Evolutionary conservation across 139 green algal genomes (phyloP).

Genomic region (Chlorella sorokiniana): DNA sequence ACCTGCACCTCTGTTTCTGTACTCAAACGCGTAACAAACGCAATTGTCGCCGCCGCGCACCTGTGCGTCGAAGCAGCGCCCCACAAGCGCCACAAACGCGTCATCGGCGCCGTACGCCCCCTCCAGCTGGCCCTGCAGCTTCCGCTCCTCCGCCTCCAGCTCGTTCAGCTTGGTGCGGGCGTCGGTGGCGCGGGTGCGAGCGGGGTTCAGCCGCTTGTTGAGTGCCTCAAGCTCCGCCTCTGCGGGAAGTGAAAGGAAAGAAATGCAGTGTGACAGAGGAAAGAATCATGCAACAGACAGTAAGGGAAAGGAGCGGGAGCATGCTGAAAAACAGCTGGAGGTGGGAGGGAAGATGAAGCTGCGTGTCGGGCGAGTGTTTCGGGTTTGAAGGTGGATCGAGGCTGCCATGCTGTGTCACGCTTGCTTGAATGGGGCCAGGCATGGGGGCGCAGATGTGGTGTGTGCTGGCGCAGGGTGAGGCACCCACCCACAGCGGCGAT

Average conservation of each 20-base stretch:
- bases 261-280: background rate
- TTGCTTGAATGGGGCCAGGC: no score
- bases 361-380: no score
- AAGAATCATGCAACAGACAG: background rate
- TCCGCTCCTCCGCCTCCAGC: slow-evolving; percentile 20
- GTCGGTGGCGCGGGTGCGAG: slow-evolving; percentile 1
- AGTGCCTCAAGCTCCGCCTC: background rate
- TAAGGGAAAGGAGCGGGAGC: no score
- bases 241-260: background rate
- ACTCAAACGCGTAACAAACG: no score
- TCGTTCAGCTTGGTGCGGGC: slow-evolving; percentile 7
- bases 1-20: no score
- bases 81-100: slow-evolving; percentile 52
- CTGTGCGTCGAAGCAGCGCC: slow-evolving; percentile 55
- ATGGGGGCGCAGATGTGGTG: no score
- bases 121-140: slow-evolving; percentile 41
- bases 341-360: no score
- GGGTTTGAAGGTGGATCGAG: no score
- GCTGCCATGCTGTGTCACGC: no score
- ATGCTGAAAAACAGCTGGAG: no score
- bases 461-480: no score
- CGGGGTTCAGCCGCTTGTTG: background rate
- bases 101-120: slow-evolving; percentile 53
- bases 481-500: background rate
- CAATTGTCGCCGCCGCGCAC: background rate